Percentiles rank a stretch among this genome's conserved stretches.
phyloP scores from a whole-genome alignment of 1,139 yeast genomes.

The Geotrichum carabidarum region DNA sequence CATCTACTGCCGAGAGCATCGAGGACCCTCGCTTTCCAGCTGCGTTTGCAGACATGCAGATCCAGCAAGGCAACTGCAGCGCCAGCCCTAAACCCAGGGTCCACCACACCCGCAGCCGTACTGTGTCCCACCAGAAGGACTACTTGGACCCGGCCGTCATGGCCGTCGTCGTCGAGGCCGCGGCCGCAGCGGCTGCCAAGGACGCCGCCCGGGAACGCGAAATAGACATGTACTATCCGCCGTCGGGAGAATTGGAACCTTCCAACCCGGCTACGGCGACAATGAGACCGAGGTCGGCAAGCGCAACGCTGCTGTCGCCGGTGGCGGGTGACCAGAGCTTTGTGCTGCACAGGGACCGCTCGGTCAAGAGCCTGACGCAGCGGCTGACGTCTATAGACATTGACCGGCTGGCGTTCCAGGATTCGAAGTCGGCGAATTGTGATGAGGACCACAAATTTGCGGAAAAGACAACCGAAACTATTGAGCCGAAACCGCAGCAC shows the following conservation, averaged over 20 bases:
- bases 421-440: not conserved
- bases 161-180: not conserved
- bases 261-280: not conserved
- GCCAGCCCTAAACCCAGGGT: not conserved
- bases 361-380: not conserved
- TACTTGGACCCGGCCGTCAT: not conserved
- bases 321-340: not conserved
- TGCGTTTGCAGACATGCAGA: no score
- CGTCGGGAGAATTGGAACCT: not conserved
- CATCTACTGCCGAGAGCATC: no score
- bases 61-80: no score
- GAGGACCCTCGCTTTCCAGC: no score
- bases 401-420: not conserved
- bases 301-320: slow-evolving; percentile 7
- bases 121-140: slow-evolving; percentile 7
- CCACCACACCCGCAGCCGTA: slow-evolving; percentile 6
- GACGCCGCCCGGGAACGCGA: not conserved
- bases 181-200: not conserved
- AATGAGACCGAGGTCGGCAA: slow-evolving; percentile 6
- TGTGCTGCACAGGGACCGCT: not conserved
- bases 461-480: not conserved
- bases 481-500: no score
- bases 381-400: not conserved
- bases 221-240: not conserved
- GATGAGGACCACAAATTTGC: not conserved